Base-by-base conservation (phyloP, 2,329 filamentous ascomycete species). In the Decorospora gaudefroyi region DNA sequence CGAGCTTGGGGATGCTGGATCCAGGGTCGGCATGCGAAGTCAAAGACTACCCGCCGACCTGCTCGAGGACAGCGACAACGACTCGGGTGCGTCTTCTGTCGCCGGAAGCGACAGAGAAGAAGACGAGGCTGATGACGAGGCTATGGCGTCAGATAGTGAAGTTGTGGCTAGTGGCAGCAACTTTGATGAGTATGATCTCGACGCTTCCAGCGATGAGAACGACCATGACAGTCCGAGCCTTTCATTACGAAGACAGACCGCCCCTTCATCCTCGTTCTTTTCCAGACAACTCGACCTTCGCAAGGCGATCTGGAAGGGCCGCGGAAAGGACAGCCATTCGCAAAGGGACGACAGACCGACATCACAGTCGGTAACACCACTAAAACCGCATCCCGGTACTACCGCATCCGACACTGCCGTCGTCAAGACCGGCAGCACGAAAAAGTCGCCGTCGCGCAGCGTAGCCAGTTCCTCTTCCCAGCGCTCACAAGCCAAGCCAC, bases 21-120 rank as follows among this genome's bases (percentile, higher is more conserved):
- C 88, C 15, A 87, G 76, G 53, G 76, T 89, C 49, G 85, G 86
- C 1, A 91, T 92, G 71, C 84, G 85, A 52, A 90, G 88, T 3
- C 86, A 90, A 53, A 82, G 83, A 42, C 72, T 95, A 2, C 78
- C 83, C 6, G 78, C 82, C 43, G 79, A 82, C 16, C 78, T 86
- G 8, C 39, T 46, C 9, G 71, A 76, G 25, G 70, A 69, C 9
- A 76, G 72, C 32, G 71, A 52, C 8, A 65, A 57, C 17, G 60
- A 61, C 34, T 51, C 51, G n/a, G n/a, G n/a, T 6, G 50, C 72
- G 3, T 32, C 23, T 19, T 55, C 73, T 2, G 35, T 35, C 6
- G 10, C 17, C 3, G 51, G 46, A 6, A 49, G 53, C 4, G 47
- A 51, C 12, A 57, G 23, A 15, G 23, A 28, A 21, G 47, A 42